A percentile compares a stretch with the other conserved stretches of the same genome.
phyloP scores from a whole-genome alignment of 257 asterid genomes.

The Vinca minor region DNA sequence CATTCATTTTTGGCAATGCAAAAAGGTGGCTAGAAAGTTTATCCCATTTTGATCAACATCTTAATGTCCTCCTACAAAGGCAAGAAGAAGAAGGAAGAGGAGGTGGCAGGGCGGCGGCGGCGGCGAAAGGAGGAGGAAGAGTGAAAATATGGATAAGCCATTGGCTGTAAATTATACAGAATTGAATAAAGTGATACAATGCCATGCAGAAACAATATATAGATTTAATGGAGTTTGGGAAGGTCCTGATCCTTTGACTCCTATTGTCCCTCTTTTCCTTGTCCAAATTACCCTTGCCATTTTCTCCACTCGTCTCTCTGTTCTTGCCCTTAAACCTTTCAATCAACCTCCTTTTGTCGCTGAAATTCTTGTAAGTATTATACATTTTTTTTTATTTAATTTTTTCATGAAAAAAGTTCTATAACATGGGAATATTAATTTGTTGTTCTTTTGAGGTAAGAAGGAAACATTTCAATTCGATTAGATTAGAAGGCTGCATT shows the following conservation, averaged over 20 bases:
- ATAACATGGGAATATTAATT: too few relatives aligned
- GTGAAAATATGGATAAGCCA: not conserved
- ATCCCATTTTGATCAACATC: slow-evolving; percentile 1
- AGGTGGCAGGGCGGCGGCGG: slow-evolving; percentile 6
- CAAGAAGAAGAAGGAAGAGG: not conserved
- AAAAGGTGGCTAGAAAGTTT: not conserved
- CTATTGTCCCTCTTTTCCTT: slow-evolving; percentile 84
- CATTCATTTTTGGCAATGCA: slow-evolving; percentile 12
- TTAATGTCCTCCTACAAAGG: not conserved
- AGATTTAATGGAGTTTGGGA: slow-evolving; percentile 94
- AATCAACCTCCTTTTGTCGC: slow-evolving; percentile 71
- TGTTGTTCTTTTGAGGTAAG: too few relatives aligned
- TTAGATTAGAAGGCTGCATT: too few relatives aligned
- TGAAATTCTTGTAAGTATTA: slow-evolving; percentile 60
- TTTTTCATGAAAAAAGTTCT: too few relatives aligned
- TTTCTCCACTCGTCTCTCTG: slow-evolving; percentile 38
- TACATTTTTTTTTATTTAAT: too few relatives aligned
- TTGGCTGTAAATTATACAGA: slow-evolving; percentile 18
- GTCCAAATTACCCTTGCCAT: slow-evolving; percentile 59
- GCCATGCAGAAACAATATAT: slow-evolving; percentile 66
- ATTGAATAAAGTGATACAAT: slow-evolving; percentile 40
- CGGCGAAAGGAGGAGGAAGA: not conserved
- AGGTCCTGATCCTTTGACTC: slow-evolving; percentile 78
- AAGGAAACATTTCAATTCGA: too few relatives aligned
- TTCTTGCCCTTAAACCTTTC: slow-evolving; percentile 45